phyloP scores from a whole-genome alignment of 139 green algal genomes.

The Chlamydomonas sp. region DNA sequence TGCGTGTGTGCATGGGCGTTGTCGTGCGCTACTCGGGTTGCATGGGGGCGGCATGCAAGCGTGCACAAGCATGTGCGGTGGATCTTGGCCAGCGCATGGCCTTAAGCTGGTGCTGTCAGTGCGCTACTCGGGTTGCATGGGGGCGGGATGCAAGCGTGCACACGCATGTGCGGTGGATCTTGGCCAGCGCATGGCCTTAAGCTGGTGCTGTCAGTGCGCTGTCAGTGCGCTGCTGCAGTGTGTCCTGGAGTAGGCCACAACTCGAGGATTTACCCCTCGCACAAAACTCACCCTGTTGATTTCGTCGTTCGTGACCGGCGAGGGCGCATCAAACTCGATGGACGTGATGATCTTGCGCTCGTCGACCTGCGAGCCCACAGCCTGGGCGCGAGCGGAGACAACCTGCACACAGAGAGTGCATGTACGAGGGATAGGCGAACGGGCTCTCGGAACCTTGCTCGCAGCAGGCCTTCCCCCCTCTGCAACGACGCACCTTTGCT shows the following conservation, averaged over 20 bases:
- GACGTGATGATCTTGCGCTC: background rate
- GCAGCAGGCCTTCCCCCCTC: too few species aligned
- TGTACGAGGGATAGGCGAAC: too few species aligned
- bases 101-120: too few species aligned
- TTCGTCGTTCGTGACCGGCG: conserved; percentile 6
- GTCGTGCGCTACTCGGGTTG: background rate
- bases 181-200: background rate
- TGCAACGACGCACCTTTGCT: too few species aligned
- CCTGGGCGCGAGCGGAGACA: too few species aligned
- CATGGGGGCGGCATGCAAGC: background rate
- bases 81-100: background rate
- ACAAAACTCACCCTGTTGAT: conserved; percentile 7
- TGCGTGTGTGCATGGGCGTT: too few species aligned
- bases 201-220: background rate
- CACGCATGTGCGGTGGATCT: background rate
- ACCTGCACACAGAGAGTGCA: too few species aligned
- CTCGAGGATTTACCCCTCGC: too few species aligned
- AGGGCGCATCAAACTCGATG: background rate
- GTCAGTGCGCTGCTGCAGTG: background rate
- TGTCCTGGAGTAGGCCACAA: too few species aligned
- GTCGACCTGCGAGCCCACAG: background rate
- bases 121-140: background rate
- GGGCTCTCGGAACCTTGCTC: too few species aligned
- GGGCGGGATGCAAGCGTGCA: background rate
- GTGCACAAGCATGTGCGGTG: background rate